Conservation (phyloP, 805 yeast genomes). For the Naumovozyma castellii region DNA sequence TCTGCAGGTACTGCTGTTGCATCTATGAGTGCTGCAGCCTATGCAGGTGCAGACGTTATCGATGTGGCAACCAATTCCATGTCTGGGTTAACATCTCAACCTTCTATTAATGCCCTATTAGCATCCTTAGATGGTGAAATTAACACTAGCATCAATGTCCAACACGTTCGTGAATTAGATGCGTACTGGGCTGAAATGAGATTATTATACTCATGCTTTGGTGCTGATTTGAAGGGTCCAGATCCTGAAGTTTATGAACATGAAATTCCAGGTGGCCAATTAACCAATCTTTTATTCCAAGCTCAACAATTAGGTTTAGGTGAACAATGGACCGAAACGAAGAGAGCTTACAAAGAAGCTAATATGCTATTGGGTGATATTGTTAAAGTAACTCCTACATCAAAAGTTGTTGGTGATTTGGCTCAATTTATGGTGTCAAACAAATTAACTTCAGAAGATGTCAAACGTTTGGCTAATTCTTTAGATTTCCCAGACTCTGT, state of each 20-base stretch:
- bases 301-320: constrained; percentile 97
- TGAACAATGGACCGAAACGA: constrained; percentile 88
- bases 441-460: constrained; percentile 75
- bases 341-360: constrained; percentile 84
- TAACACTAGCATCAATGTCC: constrained; percentile 58
- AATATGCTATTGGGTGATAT: constrained; percentile 85
- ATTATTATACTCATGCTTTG: constrained; percentile 87
- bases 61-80: constrained; percentile 93
- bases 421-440: constrained; percentile 98
- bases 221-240: constrained; percentile 96
- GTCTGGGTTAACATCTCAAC: constrained; percentile 97
- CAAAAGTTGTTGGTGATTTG: constrained; percentile 96
- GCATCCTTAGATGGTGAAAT: constrained; percentile 84
- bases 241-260: constrained; percentile 97
- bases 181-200: constrained; percentile 98
- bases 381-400: constrained; percentile 96
- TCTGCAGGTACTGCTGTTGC: constrained; percentile 99
- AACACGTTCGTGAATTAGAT: constrained; percentile 71
- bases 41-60: constrained; percentile 94
- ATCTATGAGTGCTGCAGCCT: constrained; percentile 84
- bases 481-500: constrained; percentile 97
- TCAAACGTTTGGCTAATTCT: constrained; percentile 71
- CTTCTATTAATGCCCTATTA: constrained; percentile 81
- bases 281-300: constrained; percentile 93
- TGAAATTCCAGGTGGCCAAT: constrained; percentile 98